Evolutionary conservation across 176 grass and related monocot genomes (phyloP).

Genomic region (Saccharum officinarum): DNA sequence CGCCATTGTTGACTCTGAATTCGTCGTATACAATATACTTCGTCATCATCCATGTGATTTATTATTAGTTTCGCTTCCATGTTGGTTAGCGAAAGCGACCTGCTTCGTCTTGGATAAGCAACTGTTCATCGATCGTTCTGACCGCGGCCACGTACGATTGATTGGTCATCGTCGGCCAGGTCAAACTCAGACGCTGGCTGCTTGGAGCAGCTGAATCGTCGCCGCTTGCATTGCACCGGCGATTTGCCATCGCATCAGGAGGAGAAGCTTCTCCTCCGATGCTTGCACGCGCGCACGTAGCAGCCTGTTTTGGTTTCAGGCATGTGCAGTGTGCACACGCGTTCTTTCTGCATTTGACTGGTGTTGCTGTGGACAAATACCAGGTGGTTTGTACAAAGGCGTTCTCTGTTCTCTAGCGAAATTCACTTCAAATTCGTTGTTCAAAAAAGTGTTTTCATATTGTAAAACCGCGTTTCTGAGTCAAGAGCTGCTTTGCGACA

Average conservation of each 20-base stretch:
- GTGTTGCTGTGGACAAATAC: neutral
- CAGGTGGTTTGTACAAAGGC: neutral
- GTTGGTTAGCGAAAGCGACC: neutral
- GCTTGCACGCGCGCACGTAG: neutral
- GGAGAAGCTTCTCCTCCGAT: neutral
- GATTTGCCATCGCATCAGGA: neutral
- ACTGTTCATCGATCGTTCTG: neutral
- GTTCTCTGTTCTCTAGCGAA: neutral
- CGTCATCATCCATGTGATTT: neutral
- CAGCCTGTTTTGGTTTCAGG: neutral
- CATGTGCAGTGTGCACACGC: neutral
- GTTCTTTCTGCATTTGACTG: neutral
- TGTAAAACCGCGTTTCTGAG: neutral
- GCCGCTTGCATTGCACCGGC: too few species aligned
- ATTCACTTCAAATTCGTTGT: neutral
- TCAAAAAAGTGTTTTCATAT: neutral
- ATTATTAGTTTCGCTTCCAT: neutral
- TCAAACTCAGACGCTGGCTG: constrained; percentile 18
- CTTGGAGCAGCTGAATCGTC: neutral
- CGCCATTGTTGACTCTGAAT: constrained; percentile 23
- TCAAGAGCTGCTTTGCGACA: neutral
- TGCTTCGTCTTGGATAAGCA: neutral
- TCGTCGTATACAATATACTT: neutral
- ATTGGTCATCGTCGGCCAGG: neutral
- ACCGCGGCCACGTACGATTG: too few species aligned